These are phyloP conservation scores for Xylariaceae sp. DNA, from an alignment of 2,329 filamentous ascomycete species.

Conservation along the genomic window DNA sequence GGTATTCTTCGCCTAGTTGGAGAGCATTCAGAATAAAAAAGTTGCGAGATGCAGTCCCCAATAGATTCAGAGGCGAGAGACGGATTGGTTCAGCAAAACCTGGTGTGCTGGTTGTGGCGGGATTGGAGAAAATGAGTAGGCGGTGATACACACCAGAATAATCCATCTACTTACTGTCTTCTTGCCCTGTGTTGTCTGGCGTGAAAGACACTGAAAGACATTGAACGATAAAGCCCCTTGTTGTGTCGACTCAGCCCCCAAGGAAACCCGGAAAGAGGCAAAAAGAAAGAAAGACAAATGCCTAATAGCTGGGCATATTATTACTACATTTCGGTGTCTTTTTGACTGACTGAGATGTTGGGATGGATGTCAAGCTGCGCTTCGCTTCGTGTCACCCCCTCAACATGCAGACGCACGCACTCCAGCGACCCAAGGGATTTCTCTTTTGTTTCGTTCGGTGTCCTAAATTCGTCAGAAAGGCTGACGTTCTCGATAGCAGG, in stretches of 20 bases:
- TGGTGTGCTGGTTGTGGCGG: not conserved
- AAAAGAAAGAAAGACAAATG: not conserved
- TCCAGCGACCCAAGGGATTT: not conserved
- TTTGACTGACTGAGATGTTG: not conserved
- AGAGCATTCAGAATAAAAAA: slow-evolving; percentile 5
- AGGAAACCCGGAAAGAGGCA: not conserved
- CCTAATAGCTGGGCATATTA: not conserved
- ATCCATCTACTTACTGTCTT: not conserved
- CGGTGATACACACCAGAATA: not conserved
- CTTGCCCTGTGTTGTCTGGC: not conserved
- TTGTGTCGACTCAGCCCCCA: not conserved
- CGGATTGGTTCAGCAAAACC: slow-evolving; percentile 5
- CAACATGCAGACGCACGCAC: not conserved
- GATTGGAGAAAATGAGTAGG: not conserved
- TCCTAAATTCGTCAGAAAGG: not conserved
- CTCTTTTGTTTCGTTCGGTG: not conserved
- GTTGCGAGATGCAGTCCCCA: slow-evolving; percentile 1
- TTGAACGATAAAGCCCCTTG: not conserved
- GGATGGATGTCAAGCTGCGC: too few species aligned
- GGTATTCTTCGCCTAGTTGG: not conserved
- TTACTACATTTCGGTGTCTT: not conserved
- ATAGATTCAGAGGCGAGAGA: slow-evolving; percentile 19
- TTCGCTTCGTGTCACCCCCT: slow-evolving; percentile 9
- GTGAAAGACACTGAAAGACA: not conserved
- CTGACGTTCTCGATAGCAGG: not conserved